A percentile compares a stretch with the other conserved stretches of the same genome.
Evolutionary conservation across 2,329 filamentous ascomycete genomes (phyloP).

Genomic region (Ophiognomonia clavigignenti-juglandacearum): DNA sequence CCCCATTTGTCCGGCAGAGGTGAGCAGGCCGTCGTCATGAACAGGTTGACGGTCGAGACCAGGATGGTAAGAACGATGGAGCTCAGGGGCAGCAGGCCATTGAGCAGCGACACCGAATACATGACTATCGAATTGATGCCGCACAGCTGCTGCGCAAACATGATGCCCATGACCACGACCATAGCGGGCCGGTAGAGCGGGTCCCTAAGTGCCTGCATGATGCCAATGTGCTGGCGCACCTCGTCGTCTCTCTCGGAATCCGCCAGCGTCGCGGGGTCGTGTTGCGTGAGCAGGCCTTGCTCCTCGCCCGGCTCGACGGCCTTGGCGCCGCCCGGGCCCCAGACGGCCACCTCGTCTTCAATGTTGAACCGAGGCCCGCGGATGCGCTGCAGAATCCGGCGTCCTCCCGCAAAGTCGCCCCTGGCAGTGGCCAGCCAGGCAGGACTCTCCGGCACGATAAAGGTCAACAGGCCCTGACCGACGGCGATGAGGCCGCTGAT

Average conservation of each 20-base stretch:
- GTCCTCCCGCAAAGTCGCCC: constrained; percentile 57
- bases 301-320: constrained; percentile 74
- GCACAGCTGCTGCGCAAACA: constrained; percentile 88
- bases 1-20: constrained; percentile 84
- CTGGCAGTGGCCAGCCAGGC: constrained; percentile 71
- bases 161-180: constrained; percentile 80
- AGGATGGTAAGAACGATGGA: constrained; percentile 81
- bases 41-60: constrained; percentile 81
- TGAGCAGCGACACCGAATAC: constrained; percentile 91
- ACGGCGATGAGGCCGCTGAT: constrained; percentile 65
- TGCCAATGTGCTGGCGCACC: constrained; percentile 51
- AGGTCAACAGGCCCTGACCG: constrained; percentile 64
- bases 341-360: constrained; percentile 64
- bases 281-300: constrained; percentile 56
- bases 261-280: constrained; percentile 15
- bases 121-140: constrained; percentile 97
- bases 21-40: constrained; percentile 76
- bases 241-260: constrained; percentile 19
- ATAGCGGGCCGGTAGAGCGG: constrained; percentile 67
- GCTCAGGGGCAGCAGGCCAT: constrained; percentile 72
- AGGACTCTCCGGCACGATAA: constrained; percentile 80
- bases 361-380: constrained; percentile 67
- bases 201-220: constrained; percentile 62
- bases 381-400: constrained; percentile 66
- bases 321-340: constrained; percentile 39